These are phyloP conservation scores for Boletus rufocinnamomeus DNA, from an alignment of 768 basidiomycete genomes.

Conservation along the genomic window DNA sequence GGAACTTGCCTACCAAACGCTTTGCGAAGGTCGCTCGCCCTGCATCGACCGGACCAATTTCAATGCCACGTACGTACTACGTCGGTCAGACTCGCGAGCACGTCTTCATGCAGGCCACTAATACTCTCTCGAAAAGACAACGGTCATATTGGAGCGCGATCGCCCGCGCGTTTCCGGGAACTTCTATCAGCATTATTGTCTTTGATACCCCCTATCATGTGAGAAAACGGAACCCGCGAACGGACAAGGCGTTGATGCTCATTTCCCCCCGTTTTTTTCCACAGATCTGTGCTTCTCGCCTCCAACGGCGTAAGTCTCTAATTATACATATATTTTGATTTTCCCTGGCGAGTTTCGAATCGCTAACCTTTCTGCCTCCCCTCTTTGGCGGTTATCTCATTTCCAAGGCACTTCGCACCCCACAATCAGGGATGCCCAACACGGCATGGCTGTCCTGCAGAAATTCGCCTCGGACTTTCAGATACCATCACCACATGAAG, in stretches of 20 bases:
- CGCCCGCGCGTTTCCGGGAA: conserved; percentile 64
- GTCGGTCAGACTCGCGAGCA: conserved; percentile 24
- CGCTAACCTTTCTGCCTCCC: conserved; percentile 3
- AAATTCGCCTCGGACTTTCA: conserved; percentile 65
- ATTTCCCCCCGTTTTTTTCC: conserved; percentile 16
- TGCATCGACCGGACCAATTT: conserved; percentile 82
- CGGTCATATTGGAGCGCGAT: conserved; percentile 75
- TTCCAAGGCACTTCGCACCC: conserved; percentile 68
- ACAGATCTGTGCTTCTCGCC: conserved; percentile 63
- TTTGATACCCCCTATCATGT: conserved; percentile 80
- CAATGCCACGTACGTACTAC: conserved; percentile 61
- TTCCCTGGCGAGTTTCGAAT: conserved; percentile 4
- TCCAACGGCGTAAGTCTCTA: conserved; percentile 55
- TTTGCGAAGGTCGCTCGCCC: conserved; percentile 64
- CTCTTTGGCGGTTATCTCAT: conserved; percentile 15
- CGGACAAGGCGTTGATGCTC: conserved; percentile 13
- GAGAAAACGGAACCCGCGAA: conserved; percentile 27
- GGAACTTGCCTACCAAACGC: conserved; percentile 49
- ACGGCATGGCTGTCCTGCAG: conserved; percentile 60
- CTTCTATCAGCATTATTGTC: conserved; percentile 69
- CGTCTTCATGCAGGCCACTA: not conserved
- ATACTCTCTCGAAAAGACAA: conserved; percentile 47
- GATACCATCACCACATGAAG: conserved; percentile 58
- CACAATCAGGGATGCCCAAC: conserved; percentile 64
- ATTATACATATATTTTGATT: not conserved